Conservation (phyloP, 495 filamentous ascomycete genomes). For the Daldinia childiae region DNA sequence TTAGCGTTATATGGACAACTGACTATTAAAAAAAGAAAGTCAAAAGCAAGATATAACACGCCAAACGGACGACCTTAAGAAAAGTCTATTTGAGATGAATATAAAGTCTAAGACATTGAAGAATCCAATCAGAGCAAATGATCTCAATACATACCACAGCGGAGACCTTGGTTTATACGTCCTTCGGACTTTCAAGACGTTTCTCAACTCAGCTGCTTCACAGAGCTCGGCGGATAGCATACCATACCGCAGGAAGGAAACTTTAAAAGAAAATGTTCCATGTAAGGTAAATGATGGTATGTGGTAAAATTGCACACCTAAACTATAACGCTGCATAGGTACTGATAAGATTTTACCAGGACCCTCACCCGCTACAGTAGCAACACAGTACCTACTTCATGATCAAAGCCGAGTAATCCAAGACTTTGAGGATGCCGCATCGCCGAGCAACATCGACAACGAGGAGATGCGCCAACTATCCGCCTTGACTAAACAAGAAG, state of each 20-base stretch:
- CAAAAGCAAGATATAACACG: neutral
- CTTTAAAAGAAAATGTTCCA: neutral
- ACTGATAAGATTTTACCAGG: neutral
- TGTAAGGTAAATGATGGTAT: neutral
- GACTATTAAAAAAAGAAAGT: neutral
- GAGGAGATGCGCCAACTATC: neutral
- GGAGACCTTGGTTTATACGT: neutral
- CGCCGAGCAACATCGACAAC: neutral
- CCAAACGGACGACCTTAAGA: neutral
- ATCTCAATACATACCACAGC: constrained; percentile 1
- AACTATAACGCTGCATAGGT: neutral
- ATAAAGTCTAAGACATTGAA: neutral
- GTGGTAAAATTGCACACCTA: neutral
- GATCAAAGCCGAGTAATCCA: neutral
- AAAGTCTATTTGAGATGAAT: neutral
- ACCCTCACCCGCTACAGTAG: neutral
- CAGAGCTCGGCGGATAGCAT: neutral
- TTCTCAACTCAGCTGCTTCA: neutral
- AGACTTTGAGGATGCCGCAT: neutral
- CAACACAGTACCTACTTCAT: neutral
- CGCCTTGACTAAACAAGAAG: neutral
- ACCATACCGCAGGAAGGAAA: neutral
- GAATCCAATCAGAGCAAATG: neutral
- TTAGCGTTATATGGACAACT: neutral
- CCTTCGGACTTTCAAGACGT: neutral